Conservation (phyloP, 805 yeast genomes). For the Candida palmyrensis region DNA sequence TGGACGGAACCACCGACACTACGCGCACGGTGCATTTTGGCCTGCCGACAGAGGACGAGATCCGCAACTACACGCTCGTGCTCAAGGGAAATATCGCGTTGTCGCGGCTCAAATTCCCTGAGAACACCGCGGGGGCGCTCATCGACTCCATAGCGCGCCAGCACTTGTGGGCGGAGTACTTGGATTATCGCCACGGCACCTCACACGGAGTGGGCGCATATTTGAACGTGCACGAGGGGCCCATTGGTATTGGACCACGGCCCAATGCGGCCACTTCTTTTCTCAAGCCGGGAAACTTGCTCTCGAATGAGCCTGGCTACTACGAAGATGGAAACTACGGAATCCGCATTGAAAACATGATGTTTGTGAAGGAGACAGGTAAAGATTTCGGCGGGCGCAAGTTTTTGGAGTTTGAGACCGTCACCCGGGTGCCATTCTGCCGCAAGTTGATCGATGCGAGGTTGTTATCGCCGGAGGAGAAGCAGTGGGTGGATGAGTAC, state of each 20-base stretch:
- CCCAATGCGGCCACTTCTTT: slow-evolving; percentile 41
- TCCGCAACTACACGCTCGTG: slow-evolving; percentile 49
- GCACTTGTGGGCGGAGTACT: slow-evolving; percentile 49
- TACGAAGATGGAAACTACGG: slow-evolving; percentile 59
- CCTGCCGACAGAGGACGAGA: slow-evolving; percentile 41
- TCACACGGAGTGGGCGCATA: slow-evolving; percentile 63
- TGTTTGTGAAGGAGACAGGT: slow-evolving; percentile 41
- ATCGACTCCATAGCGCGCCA: slow-evolving; percentile 58
- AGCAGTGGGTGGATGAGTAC: slow-evolving; percentile 62
- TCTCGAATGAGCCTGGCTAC: slow-evolving; percentile 61
- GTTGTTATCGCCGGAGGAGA: slow-evolving; percentile 58
- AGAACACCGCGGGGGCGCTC: slow-evolving; percentile 48
- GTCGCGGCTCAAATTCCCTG: slow-evolving; percentile 47
- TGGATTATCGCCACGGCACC: slow-evolving; percentile 61
- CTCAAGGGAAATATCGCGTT: slow-evolving; percentile 53
- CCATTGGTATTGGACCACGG: slow-evolving; percentile 56
- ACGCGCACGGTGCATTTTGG: slow-evolving; percentile 57
- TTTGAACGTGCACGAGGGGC: slow-evolving; percentile 60
- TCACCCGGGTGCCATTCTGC: slow-evolving; percentile 85
- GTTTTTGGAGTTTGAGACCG: slow-evolving; percentile 71
- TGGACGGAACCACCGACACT: slow-evolving; percentile 62
- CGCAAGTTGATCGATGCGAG: slow-evolving; percentile 59
- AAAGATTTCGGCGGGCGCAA: slow-evolving; percentile 46
- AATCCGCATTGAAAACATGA: slow-evolving; percentile 49
- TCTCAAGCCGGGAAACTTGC: slow-evolving; percentile 48